Base-by-base conservation (phyloP, 495 filamentous ascomycete genomes). In the Penicillium bialowiezense region DNA sequence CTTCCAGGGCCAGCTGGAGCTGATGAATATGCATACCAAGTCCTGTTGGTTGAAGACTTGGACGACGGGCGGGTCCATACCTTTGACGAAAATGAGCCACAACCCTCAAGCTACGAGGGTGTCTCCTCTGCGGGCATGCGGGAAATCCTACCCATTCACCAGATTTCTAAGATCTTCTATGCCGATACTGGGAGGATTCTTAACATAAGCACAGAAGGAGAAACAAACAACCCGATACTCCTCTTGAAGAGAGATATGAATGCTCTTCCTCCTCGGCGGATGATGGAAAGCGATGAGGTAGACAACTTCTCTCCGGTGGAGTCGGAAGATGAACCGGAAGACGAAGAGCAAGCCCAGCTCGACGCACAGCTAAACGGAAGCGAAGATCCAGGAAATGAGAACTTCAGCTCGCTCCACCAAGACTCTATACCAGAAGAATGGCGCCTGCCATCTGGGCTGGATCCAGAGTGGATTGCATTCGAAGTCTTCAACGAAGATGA, bases 121-220 rank as follows among this genome's bases (percentile, higher is more conserved):
- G 73, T 97, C 17, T 44, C 67, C 7, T 62, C 68, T 20, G 91
- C 93, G 18, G 95, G 95, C 5, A 84, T 97, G 15, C 76, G 90
- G 24, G 88, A 95, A 55, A 76, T 83, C 21, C 74, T 99, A 5
- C 93, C 95, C 0, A 85, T 99, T 26, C 85, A 95, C 62, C 85
- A 97, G 58, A 82, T 97, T 8, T 89, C 90, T 18, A 97, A 95
- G 57, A 93, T 99, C 19, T 97, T 99, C 67, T 99, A 97, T 56
- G 92, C 93, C 12, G 90, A 97, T 55, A 96, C 93, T 3, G 91
- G 95, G 19, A 88, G 87, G 61, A 91, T 99, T 14, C 78, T 99
- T 28, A 95, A 95, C 48, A 96, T 97, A 48, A 85, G 83, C 28
- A 81, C 78, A 31, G 82, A 89, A 24, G 83, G 83, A 4, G 88